These are phyloP conservation scores for Barnettozyma californica DNA, from an alignment of 805 yeast genomes.

Conservation along the genomic window DNA sequence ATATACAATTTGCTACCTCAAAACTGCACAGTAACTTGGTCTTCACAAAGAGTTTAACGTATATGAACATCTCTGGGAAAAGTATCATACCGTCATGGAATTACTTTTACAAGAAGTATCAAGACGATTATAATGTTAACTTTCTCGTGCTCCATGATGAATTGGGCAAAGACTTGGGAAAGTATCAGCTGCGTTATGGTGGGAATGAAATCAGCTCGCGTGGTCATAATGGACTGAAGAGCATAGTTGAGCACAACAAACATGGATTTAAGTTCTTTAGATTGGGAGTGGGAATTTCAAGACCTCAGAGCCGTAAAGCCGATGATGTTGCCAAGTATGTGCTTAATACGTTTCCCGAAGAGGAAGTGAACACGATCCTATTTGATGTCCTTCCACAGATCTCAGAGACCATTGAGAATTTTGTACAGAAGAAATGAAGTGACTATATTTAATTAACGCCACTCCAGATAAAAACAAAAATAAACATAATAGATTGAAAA, in stretches of 20 bases:
- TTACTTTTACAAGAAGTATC: constrained; percentile 24
- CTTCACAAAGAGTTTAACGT: constrained; percentile 47
- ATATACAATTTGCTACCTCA: constrained; percentile 4
- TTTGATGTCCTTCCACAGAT: constrained; percentile 38
- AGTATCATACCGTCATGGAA: constrained; percentile 46
- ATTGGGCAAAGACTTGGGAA: constrained; percentile 59
- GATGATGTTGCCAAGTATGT: constrained; percentile 54
- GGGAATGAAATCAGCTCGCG: constrained; percentile 48
- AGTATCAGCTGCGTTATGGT: constrained; percentile 53
- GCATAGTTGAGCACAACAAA: constrained; percentile 35
- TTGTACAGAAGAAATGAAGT: constrained; percentile 47
- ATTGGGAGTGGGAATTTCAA: constrained; percentile 73
- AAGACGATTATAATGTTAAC: constrained; percentile 29
- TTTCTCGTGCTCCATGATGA: constrained; percentile 78
- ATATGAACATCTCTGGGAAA: constrained; percentile 71
- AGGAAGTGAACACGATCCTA: constrained; percentile 40
- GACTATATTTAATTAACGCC: too few species aligned
- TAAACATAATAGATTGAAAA: neutral
- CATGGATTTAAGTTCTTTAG: constrained; percentile 41
- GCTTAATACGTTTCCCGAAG: constrained; percentile 41
- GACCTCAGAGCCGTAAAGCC: constrained; percentile 44
- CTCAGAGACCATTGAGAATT: constrained; percentile 29
- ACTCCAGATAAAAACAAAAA: too few species aligned
- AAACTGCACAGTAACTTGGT: constrained; percentile 28
- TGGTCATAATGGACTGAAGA: constrained; percentile 82